A percentile compares a stretch with the other conserved stretches of the same genome.
phyloP scores from a whole-genome alignment of 2,329 filamentous ascomycete genomes.

The Hysterium pulicare region DNA sequence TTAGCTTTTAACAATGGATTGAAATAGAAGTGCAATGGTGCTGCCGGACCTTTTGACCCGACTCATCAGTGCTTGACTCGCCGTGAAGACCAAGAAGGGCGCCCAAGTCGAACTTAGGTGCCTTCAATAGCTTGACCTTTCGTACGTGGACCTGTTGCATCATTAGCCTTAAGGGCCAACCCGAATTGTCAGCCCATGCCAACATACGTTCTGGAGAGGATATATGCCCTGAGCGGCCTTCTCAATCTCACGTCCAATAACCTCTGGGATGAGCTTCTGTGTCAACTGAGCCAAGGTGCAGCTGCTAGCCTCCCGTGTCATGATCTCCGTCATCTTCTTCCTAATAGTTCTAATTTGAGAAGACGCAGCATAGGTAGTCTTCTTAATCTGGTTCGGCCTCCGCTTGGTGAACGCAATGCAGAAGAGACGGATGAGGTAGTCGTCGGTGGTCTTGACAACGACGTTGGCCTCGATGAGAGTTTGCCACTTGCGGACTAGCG shows the following conservation, averaged over 20 bases:
- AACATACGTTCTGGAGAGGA: slow-evolving; percentile 90
- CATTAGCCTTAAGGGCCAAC: slow-evolving; percentile 17
- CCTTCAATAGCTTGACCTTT: slow-evolving; percentile 99
- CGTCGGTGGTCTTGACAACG: slow-evolving; percentile 99
- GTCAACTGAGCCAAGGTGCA: slow-evolving; percentile 96
- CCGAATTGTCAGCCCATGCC: slow-evolving; percentile 1
- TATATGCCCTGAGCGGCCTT: slow-evolving; percentile 99
- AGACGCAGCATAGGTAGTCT: slow-evolving; percentile 96
- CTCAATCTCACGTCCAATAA: slow-evolving; percentile 99
- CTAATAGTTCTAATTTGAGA: slow-evolving; percentile 98
- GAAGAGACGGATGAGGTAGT: slow-evolving; percentile 99
- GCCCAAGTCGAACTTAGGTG: slow-evolving; percentile 98
- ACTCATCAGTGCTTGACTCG: slow-evolving; percentile 93
- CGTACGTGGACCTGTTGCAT: slow-evolving; percentile 85
- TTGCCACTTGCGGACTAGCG: slow-evolving; percentile 99
- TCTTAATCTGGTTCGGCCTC: slow-evolving; percentile 99
- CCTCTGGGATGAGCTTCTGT: slow-evolving; percentile 98
- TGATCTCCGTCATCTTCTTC: slow-evolving; percentile 99
- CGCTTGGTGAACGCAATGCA: slow-evolving; percentile 99
- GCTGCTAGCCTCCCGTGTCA: slow-evolving; percentile 88
- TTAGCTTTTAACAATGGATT: slow-evolving; percentile 1
- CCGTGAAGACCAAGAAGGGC: slow-evolving; percentile 94
- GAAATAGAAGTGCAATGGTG: background rate
- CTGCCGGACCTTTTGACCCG: slow-evolving; percentile 80
- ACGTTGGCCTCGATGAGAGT: slow-evolving; percentile 99